Evolutionary conservation across 2,329 filamentous ascomycete genomes (phyloP).

Genomic region (Aureobasidium sp.): DNA sequence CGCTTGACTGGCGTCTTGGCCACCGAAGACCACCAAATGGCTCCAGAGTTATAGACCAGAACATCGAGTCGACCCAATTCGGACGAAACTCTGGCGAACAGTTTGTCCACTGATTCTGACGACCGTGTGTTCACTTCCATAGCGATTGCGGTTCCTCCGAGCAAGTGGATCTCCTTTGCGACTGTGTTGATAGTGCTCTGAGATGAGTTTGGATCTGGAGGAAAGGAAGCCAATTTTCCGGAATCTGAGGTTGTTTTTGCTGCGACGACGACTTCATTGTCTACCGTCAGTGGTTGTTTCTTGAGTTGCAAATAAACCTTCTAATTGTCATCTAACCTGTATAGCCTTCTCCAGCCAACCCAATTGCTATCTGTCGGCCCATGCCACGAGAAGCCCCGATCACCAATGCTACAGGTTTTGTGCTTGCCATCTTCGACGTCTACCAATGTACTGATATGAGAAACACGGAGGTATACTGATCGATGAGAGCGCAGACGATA

Average conservation of each 20-base stretch:
- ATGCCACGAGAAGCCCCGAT: constrained; percentile 75
- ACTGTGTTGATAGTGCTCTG: constrained; percentile 85
- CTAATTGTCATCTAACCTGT: constrained; percentile 56
- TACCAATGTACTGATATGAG: background rate
- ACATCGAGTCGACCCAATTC: constrained; percentile 68
- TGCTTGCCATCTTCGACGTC: background rate
- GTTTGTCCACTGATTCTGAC: background rate
- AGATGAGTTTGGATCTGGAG: constrained; percentile 79
- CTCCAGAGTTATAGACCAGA: constrained; percentile 84
- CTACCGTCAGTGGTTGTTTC: background rate
- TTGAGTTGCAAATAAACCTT: background rate
- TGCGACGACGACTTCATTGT: constrained; percentile 73
- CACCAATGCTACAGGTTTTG: constrained; percentile 30
- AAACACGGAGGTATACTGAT: background rate
- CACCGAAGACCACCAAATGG: constrained; percentile 86
- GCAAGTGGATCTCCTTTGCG: constrained; percentile 73
- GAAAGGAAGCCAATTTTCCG: constrained; percentile 63
- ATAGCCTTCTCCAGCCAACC: constrained; percentile 77
- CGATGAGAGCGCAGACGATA: background rate
- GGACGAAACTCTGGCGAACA: background rate
- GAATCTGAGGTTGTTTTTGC: constrained; percentile 79
- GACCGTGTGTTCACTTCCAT: constrained; percentile 66
- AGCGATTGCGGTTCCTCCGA: constrained; percentile 70
- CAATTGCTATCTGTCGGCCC: constrained; percentile 81
- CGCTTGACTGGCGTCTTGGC: constrained; percentile 67